Conservation (phyloP, 345 rosid genomes). For the Eutrema yunnanense region DNA sequence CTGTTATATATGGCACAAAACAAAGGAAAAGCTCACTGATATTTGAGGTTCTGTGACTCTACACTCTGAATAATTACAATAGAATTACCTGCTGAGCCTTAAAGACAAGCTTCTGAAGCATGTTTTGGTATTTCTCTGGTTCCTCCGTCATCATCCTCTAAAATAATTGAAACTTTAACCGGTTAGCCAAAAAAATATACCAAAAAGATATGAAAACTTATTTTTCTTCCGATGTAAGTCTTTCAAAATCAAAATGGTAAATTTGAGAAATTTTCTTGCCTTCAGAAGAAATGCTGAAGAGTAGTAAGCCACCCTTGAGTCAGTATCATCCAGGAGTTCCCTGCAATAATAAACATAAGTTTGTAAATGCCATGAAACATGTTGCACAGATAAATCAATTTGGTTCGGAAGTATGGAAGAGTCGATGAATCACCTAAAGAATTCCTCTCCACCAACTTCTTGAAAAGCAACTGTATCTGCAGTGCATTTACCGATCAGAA, state of each 20-base stretch:
- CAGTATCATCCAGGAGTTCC: constrained; percentile 91
- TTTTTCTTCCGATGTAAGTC: not conserved
- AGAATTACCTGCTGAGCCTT: constrained; percentile 89
- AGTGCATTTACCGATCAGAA: constrained; percentile 93
- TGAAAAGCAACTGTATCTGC: constrained; percentile 82
- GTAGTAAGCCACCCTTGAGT: constrained; percentile 96
- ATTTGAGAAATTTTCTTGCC: constrained; percentile 43
- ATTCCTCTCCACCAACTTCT: constrained; percentile 90
- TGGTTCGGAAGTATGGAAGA: constrained; percentile 6
- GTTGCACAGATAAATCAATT: constrained; percentile 1
- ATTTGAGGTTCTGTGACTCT: not conserved
- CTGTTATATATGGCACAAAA: not conserved
- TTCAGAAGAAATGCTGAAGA: constrained; percentile 93
- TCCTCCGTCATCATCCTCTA: constrained; percentile 99
- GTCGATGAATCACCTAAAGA: constrained; percentile 63
- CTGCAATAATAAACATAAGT: constrained; percentile 34
- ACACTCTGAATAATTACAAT: not conserved
- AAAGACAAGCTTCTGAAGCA: constrained; percentile 91
- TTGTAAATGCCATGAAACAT: constrained; percentile 19
- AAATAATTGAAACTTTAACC: constrained; percentile 10
- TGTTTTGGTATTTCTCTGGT: constrained; percentile 87
- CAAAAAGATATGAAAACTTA: not conserved
- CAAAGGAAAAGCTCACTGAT: not conserved
- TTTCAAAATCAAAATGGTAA: constrained; percentile 4
- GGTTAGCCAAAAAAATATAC: constrained; percentile 18